These are phyloP conservation scores for Dissophora globulifera DNA, from an alignment of 192 early-diverging fungal species.

Conservation along the genomic window DNA sequence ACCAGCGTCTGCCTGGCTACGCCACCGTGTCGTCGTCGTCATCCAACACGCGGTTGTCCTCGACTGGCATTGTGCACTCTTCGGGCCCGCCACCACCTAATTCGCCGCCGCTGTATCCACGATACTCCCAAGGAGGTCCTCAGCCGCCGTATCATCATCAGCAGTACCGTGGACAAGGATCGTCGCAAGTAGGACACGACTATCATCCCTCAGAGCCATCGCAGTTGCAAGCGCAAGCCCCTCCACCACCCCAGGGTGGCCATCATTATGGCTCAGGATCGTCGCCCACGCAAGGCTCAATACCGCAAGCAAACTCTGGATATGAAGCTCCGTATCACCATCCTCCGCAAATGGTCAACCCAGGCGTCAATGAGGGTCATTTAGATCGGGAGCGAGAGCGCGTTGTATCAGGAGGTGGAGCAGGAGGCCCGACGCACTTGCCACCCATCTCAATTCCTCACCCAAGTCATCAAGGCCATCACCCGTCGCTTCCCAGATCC, in stretches of 20 bases:
- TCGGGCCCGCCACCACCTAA: slow-evolving; percentile 21
- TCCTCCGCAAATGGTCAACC: slow-evolving; percentile 6
- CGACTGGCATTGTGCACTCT: slow-evolving; percentile 44
- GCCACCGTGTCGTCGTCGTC: slow-evolving; percentile 35
- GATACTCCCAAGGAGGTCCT: slow-evolving; percentile 21
- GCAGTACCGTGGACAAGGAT: slow-evolving; percentile 23
- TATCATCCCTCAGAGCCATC: slow-evolving; percentile 35
- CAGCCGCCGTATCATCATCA: slow-evolving; percentile 29
- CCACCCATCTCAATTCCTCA: slow-evolving; percentile 28
- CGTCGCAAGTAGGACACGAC: slow-evolving; percentile 26
- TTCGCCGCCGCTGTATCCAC: slow-evolving; percentile 32
- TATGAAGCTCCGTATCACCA: slow-evolving; percentile 33
- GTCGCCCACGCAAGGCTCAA: slow-evolving; percentile 21
- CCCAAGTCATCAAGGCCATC: slow-evolving; percentile 20
- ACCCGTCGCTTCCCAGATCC: slow-evolving; percentile 20
- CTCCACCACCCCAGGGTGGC: slow-evolving; percentile 21
- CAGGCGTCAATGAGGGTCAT: slow-evolving; percentile 7
- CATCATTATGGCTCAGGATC: slow-evolving; percentile 32
- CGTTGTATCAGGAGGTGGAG: neutral
- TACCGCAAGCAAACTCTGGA: slow-evolving; percentile 7
- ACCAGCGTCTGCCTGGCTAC: slow-evolving; percentile 43
- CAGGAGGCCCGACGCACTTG: slow-evolving; percentile 17
- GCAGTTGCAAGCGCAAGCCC: slow-evolving; percentile 16
- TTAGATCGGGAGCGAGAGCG: slow-evolving; percentile 23
- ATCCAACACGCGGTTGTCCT: slow-evolving; percentile 33